These are phyloP conservation scores for Passiflora organensis DNA, from an alignment of 345 rosid genomes.

Conservation along the genomic window DNA sequence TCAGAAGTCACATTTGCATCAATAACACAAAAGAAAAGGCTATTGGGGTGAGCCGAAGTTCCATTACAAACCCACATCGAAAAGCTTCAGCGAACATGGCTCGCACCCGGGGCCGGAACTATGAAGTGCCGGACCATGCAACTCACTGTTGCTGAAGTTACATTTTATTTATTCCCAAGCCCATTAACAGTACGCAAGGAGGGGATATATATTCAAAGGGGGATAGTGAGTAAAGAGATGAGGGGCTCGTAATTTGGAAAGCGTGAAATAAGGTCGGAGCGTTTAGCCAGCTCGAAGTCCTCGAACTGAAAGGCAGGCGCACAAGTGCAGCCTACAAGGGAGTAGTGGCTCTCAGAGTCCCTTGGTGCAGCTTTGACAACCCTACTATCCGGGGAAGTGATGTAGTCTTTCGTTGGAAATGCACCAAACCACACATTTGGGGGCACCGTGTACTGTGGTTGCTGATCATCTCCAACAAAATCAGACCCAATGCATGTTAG, in stretches of 20 bases:
- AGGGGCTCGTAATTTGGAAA: conserved; percentile 54
- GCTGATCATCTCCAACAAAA: conserved; percentile 43
- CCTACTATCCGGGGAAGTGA: conserved; percentile 38
- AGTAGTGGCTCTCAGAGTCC: conserved; percentile 59
- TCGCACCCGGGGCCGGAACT: no score
- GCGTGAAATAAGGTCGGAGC: conserved; percentile 46
- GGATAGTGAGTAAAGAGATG: conserved; percentile 52
- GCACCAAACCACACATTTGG: conserved; percentile 89
- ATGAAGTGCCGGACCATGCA: no score
- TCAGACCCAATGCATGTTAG: conserved; percentile 71
- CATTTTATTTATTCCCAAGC: no score
- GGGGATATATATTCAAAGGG: no score
- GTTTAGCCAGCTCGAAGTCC: conserved; percentile 75
- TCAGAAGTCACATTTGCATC: no score
- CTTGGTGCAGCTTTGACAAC: conserved; percentile 46
- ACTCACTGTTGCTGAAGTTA: no score
- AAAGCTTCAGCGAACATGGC: no score
- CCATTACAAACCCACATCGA: no score
- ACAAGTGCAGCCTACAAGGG: conserved; percentile 89
- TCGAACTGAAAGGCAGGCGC: conserved; percentile 90
- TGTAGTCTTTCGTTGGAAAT: conserved; percentile 62
- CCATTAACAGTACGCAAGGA: no score
- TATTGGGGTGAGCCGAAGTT: no score
- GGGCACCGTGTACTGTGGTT: conserved; percentile 72
- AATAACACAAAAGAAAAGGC: no score